phyloP scores from a whole-genome alignment of 768 basidiomycete species.

The Xanthoconium purpureum region DNA sequence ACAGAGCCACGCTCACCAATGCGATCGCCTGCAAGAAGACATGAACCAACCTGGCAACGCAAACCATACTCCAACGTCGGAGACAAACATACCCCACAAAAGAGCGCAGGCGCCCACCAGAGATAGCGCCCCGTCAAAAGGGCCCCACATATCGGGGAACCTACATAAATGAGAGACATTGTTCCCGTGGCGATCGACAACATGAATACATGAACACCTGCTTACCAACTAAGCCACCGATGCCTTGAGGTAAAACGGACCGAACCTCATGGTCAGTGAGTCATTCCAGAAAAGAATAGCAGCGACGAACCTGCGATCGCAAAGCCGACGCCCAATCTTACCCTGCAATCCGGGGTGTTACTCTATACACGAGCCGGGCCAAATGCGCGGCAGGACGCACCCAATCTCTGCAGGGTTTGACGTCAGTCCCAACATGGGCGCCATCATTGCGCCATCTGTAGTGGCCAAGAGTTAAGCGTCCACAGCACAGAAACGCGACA shows the following conservation, averaged over 20 bases:
- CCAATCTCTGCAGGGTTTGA: slow-evolving; percentile 52
- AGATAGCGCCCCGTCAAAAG: slow-evolving; percentile 46
- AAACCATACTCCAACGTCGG: not conserved
- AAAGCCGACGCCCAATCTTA: slow-evolving; percentile 48
- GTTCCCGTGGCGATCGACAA: not conserved
- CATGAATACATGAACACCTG: not conserved
- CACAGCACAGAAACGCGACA: not conserved
- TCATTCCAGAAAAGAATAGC: not conserved
- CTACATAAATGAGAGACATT: slow-evolving; percentile 29
- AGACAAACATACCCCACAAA: slow-evolving; percentile 38
- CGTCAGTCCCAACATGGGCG: slow-evolving; percentile 47
- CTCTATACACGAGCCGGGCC: not conserved
- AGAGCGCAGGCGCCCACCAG: slow-evolving; percentile 59
- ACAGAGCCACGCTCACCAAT: slow-evolving; percentile 3
- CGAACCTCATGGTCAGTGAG: too few relatives aligned
- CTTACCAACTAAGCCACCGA: slow-evolving; percentile 23
- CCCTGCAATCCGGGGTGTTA: slow-evolving; percentile 7
- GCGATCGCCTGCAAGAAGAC: slow-evolving; percentile 4
- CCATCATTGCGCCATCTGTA: slow-evolving; percentile 38
- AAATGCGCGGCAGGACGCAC: slow-evolving; percentile 14
- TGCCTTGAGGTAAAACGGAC: slow-evolving; percentile 9
- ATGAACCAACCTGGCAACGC: not conserved
- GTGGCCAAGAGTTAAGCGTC: not conserved
- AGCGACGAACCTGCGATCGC: slow-evolving; percentile 36
- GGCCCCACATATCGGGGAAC: slow-evolving; percentile 56